Conservation (phyloP, 2,329 filamentous ascomycete genomes). For the Talaromyces atroroseus region DNA sequence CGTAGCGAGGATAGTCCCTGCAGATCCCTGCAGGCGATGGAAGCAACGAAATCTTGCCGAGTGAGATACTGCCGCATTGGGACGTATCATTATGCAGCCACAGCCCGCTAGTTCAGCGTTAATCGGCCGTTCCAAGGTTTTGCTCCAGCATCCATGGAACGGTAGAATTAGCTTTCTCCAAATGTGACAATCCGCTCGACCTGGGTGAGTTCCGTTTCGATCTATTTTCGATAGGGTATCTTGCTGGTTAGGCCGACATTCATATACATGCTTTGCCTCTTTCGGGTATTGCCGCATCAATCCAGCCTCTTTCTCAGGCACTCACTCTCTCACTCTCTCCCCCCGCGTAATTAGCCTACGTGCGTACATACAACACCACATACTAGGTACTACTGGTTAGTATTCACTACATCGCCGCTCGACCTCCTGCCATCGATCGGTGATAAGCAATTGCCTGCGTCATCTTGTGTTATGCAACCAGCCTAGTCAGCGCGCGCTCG, state of each 20-base stretch:
- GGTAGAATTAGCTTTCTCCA: too few relatives aligned
- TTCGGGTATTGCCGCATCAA: neutral
- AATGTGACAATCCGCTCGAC: too few relatives aligned
- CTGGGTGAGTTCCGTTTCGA: too few relatives aligned
- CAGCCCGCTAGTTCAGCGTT: neutral
- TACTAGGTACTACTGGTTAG: neutral
- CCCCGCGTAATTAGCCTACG: too few relatives aligned
- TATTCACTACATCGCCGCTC: neutral
- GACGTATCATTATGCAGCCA: neutral
- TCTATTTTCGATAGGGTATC: neutral
- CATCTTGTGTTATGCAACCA: neutral
- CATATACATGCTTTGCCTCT: neutral
- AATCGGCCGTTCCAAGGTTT: conserved; percentile 1
- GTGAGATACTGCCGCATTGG: neutral
- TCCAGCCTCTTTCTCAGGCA: neutral
- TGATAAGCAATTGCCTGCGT: neutral
- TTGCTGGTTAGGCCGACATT: too few relatives aligned
- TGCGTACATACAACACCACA: too few relatives aligned
- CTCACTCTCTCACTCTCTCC: neutral
- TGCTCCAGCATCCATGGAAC: neutral
- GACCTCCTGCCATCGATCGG: neutral
- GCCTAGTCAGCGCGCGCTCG: neutral
- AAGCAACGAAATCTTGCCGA: neutral
- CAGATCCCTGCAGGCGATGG: neutral
- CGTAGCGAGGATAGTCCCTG: neutral